These are phyloP conservation scores for Boechera stricta DNA, from an alignment of 345 rosid genomes.

Conservation along the genomic window DNA sequence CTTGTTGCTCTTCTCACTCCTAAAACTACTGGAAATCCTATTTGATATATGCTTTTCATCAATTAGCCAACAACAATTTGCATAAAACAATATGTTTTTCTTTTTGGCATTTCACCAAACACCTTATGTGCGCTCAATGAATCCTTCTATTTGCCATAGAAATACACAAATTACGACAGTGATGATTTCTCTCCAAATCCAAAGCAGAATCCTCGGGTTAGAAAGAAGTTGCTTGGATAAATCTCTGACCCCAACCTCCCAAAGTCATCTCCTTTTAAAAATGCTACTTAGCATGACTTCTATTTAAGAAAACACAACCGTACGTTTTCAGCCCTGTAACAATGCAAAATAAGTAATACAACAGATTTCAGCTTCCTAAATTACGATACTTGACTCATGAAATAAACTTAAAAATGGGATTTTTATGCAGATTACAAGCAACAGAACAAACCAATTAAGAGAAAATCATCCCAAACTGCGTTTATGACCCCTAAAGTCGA, in stretches of 20 bases:
- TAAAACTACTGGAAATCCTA: no score
- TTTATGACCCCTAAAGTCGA: slow-evolving; percentile 23
- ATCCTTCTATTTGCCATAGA: no score
- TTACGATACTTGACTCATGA: not conserved
- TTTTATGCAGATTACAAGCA: slow-evolving; percentile 15
- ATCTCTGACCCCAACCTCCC: slow-evolving; percentile 52
- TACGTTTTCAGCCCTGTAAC: slow-evolving; percentile 35
- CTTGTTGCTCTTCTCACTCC: no score
- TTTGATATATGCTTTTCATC: no score
- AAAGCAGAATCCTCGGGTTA: slow-evolving; percentile 73
- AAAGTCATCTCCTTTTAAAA: slow-evolving; percentile 49
- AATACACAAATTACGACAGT: slow-evolving; percentile 8
- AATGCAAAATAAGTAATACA: not conserved
- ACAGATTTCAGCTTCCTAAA: slow-evolving; percentile 23
- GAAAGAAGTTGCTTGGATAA: slow-evolving; percentile 54
- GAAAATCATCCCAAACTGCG: slow-evolving; percentile 6
- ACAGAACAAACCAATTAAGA: not conserved
- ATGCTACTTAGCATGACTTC: slow-evolving; percentile 4
- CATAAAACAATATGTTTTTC: no score
- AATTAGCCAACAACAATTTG: no score
- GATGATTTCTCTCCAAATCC: slow-evolving; percentile 66
- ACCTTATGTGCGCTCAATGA: no score
- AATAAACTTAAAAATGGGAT: not conserved
- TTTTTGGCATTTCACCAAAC: no score
- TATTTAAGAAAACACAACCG: slow-evolving; percentile 16